Evolutionary conservation across 495 filamentous ascomycete genomes (phyloP).

Genomic region (Penicillium ochrochloron): DNA sequence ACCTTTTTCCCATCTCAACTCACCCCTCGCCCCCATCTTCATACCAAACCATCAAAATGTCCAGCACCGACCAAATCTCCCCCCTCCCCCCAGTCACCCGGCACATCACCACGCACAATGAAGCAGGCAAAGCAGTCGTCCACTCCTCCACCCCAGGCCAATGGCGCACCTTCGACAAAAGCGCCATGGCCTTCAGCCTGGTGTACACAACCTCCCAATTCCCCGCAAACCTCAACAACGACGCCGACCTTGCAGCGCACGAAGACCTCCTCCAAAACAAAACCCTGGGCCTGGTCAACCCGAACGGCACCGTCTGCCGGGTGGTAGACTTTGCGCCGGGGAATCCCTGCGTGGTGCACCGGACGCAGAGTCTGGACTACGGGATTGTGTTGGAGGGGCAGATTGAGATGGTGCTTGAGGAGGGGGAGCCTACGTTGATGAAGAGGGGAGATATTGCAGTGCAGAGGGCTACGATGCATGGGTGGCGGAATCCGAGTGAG

Average conservation of each 20-base stretch:
- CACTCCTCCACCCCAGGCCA: conserved; percentile 28
- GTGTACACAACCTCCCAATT: conserved; percentile 58
- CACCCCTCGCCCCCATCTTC: no score
- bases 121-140: conserved; percentile 37
- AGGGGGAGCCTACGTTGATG: conserved; percentile 62
- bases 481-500: conserved; percentile 45
- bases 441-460: conserved; percentile 73
- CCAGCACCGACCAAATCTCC: conserved; percentile 30
- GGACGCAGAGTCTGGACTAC: conserved; percentile 75
- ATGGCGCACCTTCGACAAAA: conserved; percentile 28
- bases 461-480: conserved; percentile 60
- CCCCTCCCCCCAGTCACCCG: conserved; percentile 40
- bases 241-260: conserved; percentile 50
- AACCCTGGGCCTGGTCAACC: conserved; percentile 55
- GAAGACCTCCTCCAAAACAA: conserved; percentile 37
- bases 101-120: conserved; percentile 49
- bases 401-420: conserved; percentile 76
- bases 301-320: conserved; percentile 53
- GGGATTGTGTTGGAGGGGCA: conserved; percentile 77
- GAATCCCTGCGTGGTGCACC: conserved; percentile 67
- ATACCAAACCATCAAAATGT: conserved; percentile 3
- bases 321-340: conserved; percentile 70
- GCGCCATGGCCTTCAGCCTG: conserved; percentile 36
- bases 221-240: conserved; percentile 58
- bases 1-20: not conserved